Conservation (phyloP, 768 basidiomycete species). For the Cubamyces sp. region DNA sequence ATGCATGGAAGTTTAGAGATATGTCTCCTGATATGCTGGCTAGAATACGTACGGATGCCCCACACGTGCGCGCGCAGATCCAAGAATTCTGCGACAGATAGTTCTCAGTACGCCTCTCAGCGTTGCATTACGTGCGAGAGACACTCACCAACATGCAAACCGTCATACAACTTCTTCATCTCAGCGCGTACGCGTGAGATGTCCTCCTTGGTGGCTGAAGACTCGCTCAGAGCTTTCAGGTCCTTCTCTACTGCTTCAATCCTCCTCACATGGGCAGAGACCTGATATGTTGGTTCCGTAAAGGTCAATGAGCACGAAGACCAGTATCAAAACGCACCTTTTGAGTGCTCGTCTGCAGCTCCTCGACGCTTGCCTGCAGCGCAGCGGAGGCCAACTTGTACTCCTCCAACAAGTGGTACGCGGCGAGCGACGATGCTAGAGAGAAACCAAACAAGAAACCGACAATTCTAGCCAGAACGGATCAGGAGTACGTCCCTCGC, state of each 20-base stretch:
- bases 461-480: conserved; percentile 55
- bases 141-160: conserved; percentile 73
- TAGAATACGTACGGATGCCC: conserved; percentile 77
- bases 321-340: conserved; percentile 51
- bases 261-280: conserved; percentile 79
- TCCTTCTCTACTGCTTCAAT: conserved; percentile 93
- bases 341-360: conserved; percentile 80
- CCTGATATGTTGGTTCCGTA: conserved; percentile 43
- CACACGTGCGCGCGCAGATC: conserved; percentile 82
- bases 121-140: background rate
- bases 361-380: conserved; percentile 85
- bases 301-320: background rate
- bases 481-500: background rate
- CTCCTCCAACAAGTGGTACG: conserved; percentile 88
- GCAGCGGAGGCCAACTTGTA: conserved; percentile 88
- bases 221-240: conserved; percentile 70
- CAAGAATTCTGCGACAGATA: conserved; percentile 63
- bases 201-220: conserved; percentile 79
- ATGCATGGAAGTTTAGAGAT: background rate
- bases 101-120: background rate
- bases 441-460: conserved; percentile 92
- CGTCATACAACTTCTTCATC: conserved; percentile 86
- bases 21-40: background rate
- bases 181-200: conserved; percentile 75
- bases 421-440: conserved; percentile 81